A percentile compares a stretch with the other conserved stretches of the same genome.
These are phyloP conservation scores for Eremochloa ophiuroides DNA, from an alignment of 176 grass and related monocot genomes.

Conservation along the genomic window DNA sequence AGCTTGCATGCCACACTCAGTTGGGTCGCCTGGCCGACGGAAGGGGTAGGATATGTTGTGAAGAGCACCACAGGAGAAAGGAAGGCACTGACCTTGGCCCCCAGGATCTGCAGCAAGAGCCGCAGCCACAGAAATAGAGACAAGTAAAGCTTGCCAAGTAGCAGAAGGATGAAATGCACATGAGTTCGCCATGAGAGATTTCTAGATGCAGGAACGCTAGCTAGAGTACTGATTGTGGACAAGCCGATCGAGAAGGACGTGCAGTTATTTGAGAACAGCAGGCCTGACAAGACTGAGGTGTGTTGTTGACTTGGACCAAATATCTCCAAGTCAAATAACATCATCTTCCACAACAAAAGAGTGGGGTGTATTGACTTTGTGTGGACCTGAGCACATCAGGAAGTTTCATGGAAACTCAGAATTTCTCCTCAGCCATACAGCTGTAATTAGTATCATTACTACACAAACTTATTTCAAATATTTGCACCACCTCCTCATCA, in stretches of 20 bases:
- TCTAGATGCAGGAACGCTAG: neutral
- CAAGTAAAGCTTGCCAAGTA: neutral
- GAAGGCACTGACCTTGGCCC: neutral
- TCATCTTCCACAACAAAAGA: neutral
- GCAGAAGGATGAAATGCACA: neutral
- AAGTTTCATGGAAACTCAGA: neutral
- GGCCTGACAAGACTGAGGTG: too few relatives aligned
- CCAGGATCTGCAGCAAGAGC: neutral
- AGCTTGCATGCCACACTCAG: neutral
- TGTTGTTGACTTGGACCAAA: too few relatives aligned
- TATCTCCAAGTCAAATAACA: neutral
- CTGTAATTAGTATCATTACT: neutral
- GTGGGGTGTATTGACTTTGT: neutral
- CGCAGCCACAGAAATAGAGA: neutral
- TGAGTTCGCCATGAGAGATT: neutral
- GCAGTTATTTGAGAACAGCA: too few relatives aligned
- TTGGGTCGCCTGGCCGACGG: conserved; percentile 16
- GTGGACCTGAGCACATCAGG: neutral
- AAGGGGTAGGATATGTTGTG: conserved; percentile 36
- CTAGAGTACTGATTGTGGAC: neutral
- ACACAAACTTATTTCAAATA: neutral
- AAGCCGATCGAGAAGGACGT: neutral
- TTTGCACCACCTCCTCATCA: neutral
- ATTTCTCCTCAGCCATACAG: neutral
- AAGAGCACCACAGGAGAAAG: conserved; percentile 49